Conservation (phyloP, 192 early-diverging fungal species). For the Coemansia sp. region DNA sequence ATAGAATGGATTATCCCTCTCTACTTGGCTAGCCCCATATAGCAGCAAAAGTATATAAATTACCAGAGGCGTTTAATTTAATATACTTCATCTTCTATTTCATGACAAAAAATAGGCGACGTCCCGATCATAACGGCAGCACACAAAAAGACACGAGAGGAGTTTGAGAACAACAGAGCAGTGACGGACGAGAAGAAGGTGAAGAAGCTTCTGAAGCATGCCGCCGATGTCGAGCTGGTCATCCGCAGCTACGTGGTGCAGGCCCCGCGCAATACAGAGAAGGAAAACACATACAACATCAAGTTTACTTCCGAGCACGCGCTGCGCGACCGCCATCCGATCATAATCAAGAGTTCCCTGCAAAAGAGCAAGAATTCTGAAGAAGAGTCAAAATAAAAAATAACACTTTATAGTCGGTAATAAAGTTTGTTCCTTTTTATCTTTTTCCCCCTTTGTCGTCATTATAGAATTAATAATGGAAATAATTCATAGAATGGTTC, state of each 20-base stretch:
- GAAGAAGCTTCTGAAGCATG: conserved; percentile 41
- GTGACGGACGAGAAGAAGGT: conserved; percentile 42
- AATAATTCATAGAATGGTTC: too few species aligned
- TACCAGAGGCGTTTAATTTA: neutral
- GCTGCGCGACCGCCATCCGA: conserved; percentile 45
- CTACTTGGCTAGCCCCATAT: neutral
- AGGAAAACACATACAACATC: conserved; percentile 37
- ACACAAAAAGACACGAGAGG: conserved; percentile 36
- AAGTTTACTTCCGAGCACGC: conserved; percentile 46
- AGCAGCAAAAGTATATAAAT: neutral
- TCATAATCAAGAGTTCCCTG: conserved; percentile 44
- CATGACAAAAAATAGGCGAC: conserved; percentile 17
- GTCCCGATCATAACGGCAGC: conserved; percentile 20
- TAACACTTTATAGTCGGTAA: too few species aligned
- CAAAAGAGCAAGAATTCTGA: conserved; percentile 16
- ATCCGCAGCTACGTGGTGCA: conserved; percentile 51
- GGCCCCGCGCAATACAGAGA: conserved; percentile 29
- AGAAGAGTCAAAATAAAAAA: conserved; percentile 2
- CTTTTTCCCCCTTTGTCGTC: neutral
- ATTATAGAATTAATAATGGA: too few species aligned
- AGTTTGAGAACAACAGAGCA: conserved; percentile 32
- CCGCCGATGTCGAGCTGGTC: conserved; percentile 38
- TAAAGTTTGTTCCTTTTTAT: neutral
- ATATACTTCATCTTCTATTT: neutral
- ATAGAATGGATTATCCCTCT: too few species aligned